phyloP scores from a whole-genome alignment of 2,329 filamentous ascomycete species.

The Waltergamsia citrina region DNA sequence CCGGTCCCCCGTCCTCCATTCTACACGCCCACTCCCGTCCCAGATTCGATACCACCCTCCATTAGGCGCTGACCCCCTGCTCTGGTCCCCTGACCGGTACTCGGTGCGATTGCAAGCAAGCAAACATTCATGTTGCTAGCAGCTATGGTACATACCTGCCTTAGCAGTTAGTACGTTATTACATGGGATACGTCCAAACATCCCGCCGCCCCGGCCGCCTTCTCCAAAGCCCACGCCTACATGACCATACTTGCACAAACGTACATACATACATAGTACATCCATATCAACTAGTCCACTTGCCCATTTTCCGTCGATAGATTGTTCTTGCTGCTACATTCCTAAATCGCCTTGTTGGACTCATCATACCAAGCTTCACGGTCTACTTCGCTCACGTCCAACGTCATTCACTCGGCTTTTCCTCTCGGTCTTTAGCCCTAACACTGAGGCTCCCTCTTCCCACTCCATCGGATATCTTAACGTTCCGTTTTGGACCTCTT shows the following conservation, averaged over 20 bases:
- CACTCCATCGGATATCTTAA: no score
- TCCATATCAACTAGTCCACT: background rate
- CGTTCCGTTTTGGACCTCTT: no score
- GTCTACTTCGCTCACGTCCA: no score
- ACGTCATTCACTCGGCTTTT: no score
- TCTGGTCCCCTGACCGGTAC: background rate
- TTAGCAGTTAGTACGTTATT: background rate
- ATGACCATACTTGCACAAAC: background rate
- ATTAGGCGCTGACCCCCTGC: conserved; percentile 2
- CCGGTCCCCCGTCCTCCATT: background rate
- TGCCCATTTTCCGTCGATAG: background rate
- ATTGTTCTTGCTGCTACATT: background rate
- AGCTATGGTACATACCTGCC: no score
- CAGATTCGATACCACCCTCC: conserved; percentile 2
- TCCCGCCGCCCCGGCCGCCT: background rate
- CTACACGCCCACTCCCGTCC: conserved; percentile 1
- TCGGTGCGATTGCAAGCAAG: conserved; percentile 1
- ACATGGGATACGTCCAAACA: background rate
- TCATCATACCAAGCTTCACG: no score
- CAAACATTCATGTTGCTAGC: no score
- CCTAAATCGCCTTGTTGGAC: background rate
- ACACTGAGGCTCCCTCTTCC: no score
- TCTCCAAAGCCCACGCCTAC: background rate
- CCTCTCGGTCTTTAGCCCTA: no score
- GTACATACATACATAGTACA: conserved; percentile 1